These are phyloP conservation scores for Albizia julibrissin DNA, from an alignment of 306 rosid species.

Conservation along the genomic window DNA sequence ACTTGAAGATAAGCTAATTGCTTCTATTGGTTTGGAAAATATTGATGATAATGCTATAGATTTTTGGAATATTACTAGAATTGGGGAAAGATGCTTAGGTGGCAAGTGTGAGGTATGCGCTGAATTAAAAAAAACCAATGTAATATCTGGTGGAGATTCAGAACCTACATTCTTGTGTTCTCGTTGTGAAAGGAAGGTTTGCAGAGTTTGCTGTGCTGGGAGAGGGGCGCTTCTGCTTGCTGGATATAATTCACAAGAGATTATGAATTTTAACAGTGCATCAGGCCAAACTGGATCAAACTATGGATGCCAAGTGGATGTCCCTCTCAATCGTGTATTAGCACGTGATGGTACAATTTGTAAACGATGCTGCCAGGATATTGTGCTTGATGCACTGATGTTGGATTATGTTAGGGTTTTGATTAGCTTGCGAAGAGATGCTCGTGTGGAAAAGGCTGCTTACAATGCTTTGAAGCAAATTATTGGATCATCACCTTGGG, in stretches of 20 bases:
- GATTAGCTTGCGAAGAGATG: conserved; percentile 70
- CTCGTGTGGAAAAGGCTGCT: conserved; percentile 74
- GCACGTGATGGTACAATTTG: conserved; percentile 77
- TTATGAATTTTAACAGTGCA: conserved; percentile 54
- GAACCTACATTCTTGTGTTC: conserved; percentile 65
- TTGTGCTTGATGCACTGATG: conserved; percentile 71
- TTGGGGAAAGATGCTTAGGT: conserved; percentile 77
- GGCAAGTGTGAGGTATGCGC: conserved; percentile 85
- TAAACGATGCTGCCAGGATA: conserved; percentile 74
- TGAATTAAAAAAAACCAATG: conserved; percentile 54
- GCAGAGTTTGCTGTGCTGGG: conserved; percentile 96
- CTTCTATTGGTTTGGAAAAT: conserved; percentile 83
- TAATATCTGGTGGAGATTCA: conserved; percentile 43
- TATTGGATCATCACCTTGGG: conserved; percentile 56
- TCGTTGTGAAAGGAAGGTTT: conserved; percentile 83
- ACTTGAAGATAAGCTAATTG: conserved; percentile 80
- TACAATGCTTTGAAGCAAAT: conserved; percentile 71
- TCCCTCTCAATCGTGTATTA: conserved; percentile 61
- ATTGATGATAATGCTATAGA: conserved; percentile 66
- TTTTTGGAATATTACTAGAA: conserved; percentile 80
- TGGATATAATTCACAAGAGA: conserved; percentile 63
- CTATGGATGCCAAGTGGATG: conserved; percentile 60
- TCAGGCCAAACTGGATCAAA: conserved; percentile 66
- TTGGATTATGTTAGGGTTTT: conserved; percentile 90
- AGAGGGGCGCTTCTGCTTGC: conserved; percentile 85